These are phyloP conservation scores for Hericium coralloides DNA, from an alignment of 768 basidiomycete genomes.

Conservation along the genomic window DNA sequence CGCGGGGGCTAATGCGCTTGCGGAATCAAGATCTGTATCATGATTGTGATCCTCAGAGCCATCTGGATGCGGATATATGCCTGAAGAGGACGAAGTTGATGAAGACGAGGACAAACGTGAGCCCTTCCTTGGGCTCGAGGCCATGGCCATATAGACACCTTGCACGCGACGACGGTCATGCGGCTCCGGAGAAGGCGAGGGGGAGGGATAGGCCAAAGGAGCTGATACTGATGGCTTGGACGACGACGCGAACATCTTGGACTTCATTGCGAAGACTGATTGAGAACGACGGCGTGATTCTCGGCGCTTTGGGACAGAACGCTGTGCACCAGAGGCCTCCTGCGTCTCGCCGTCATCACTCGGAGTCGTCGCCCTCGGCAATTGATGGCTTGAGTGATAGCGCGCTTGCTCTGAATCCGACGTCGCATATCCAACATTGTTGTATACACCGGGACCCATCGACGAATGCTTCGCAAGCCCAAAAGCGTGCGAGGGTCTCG, in stretches of 20 bases:
- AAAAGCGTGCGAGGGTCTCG: background rate
- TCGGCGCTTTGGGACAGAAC: conserved; percentile 6
- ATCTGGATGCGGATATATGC: background rate
- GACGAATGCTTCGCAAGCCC: background rate
- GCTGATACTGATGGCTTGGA: background rate
- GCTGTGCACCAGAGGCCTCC: background rate
- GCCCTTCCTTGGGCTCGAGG: background rate
- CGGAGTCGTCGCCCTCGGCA: background rate
- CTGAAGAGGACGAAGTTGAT: conserved; percentile 7
- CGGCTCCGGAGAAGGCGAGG: background rate
- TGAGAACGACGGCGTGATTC: conserved; percentile 24
- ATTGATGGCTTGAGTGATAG: background rate
- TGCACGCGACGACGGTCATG: background rate
- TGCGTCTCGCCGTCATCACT: background rate
- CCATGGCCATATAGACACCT: background rate
- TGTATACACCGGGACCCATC: background rate
- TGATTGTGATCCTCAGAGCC: background rate
- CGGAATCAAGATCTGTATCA: background rate
- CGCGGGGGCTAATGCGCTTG: background rate
- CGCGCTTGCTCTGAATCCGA: background rate
- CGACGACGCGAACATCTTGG: conserved; percentile 1
- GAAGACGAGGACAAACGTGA: background rate
- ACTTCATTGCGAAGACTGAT: conserved; percentile 18
- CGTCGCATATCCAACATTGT: background rate
- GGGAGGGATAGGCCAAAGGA: background rate